Evolutionary conservation across 768 basidiomycete genomes (phyloP).

Genomic region (Psilocybe tampanensis): DNA sequence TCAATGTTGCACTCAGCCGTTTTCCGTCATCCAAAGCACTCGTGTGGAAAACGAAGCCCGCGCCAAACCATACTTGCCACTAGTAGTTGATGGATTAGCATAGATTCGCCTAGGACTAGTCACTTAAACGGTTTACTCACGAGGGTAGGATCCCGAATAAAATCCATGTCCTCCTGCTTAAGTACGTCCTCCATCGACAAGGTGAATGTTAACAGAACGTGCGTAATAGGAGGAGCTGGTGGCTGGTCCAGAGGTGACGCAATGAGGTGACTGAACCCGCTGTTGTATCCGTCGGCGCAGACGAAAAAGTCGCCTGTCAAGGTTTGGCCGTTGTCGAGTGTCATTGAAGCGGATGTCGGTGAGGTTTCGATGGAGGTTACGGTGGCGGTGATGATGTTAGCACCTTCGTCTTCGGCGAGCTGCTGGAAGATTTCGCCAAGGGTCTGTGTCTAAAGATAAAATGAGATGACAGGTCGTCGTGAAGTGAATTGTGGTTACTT

Average conservation of each 20-base stretch:
- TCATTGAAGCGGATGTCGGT: slow-evolving; percentile 32
- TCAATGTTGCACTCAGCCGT: not conserved
- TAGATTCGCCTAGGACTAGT: not conserved
- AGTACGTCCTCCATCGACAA: slow-evolving; percentile 24
- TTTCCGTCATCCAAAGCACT: slow-evolving; percentile 6
- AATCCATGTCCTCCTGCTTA: slow-evolving; percentile 30
- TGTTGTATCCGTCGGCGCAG: slow-evolving; percentile 58
- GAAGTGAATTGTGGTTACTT: slow-evolving; percentile 15
- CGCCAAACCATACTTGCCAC: slow-evolving; percentile 2
- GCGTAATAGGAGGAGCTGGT: slow-evolving; percentile 13
- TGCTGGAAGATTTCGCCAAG: slow-evolving; percentile 49
- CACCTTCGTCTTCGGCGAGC: slow-evolving; percentile 48
- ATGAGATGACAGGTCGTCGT: not conserved
- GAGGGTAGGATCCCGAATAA: slow-evolving; percentile 22
- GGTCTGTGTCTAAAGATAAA: slow-evolving; percentile 46
- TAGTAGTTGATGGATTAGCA: not conserved
- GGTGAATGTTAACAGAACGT: slow-evolving; percentile 30
- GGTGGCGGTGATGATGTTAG: slow-evolving; percentile 39
- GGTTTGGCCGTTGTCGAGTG: slow-evolving; percentile 40
- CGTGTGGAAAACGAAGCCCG: not conserved
- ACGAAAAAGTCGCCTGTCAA: slow-evolving; percentile 54
- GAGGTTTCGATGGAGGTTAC: slow-evolving; percentile 31
- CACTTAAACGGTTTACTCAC: not conserved
- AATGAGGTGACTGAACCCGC: slow-evolving; percentile 29
- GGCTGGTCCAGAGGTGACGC: slow-evolving; percentile 22